Base-by-base conservation (phyloP, 176 grass and related monocot genomes). In the Panicum miliaceum region DNA sequence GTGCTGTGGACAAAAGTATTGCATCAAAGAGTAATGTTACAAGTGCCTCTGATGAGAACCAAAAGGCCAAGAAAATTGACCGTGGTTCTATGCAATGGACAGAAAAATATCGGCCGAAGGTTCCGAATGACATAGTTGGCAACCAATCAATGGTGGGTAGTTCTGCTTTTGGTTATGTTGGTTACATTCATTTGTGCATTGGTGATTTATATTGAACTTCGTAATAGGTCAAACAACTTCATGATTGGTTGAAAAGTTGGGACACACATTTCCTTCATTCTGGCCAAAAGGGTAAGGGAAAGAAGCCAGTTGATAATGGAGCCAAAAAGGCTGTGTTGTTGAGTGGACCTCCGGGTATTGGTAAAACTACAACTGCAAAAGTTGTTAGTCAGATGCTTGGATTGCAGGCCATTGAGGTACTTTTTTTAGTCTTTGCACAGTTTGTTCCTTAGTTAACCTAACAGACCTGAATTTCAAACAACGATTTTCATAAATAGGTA, bases 321-420 rank as follows among this genome's bases (percentile, higher is more conserved):
- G 87, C 91, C 81, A 99, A 99, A 92, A 99, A 94, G 79, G 93
- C 93, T 85, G 84, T 94, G 26, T 82, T 99, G 26, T 41, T 99
- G 73, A 94, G 91, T 80, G 97, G 97, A 83, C 86, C 97, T 72
- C 97, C 97, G 62, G 93, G 97, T 76, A 99, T 99, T 64, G 93
- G 97, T 78, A 99, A 99, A 88, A 96, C 91, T 86, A 99, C 97
- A 75, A 87, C 91, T 13, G 91, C 97, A 43, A 99, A 91, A 87
- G 90, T 99, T 58, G 97, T 96, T 37, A 96, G 89, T 88, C 93
- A 96, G 70, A 99, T 99, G 93, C 90, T 99, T 92, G 93, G 93
- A 48, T 91, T 94, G 75, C 97, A 94, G 85, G 90, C 86, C 76
- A 92, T 94, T 74, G 97, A 99, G 97, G 97, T 99, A 64, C 50